Conservation (phyloP, 306 rosid genomes). For the Alnus glutinosa region DNA sequence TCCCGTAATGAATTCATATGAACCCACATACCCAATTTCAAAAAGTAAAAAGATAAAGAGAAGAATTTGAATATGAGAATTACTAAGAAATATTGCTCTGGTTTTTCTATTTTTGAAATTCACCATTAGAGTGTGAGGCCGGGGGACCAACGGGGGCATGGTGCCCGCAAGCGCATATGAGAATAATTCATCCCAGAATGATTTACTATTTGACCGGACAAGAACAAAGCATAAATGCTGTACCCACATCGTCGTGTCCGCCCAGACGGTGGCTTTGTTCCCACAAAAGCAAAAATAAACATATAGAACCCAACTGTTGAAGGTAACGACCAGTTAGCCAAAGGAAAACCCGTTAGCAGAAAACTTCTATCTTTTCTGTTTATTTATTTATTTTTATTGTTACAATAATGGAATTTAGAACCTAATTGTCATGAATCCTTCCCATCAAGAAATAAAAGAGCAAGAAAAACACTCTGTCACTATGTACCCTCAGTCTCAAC, state of each 20-base stretch:
- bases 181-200: constrained; percentile 14
- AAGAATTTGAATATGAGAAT: too few relatives aligned
- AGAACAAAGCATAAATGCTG: constrained; percentile 25
- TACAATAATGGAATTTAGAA: not conserved
- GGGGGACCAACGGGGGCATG: too few relatives aligned
- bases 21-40: too few relatives aligned
- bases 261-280: not conserved
- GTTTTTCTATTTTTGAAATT: too few relatives aligned
- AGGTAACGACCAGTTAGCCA: constrained; percentile 13
- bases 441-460: not conserved
- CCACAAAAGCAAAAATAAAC: not conserved
- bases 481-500: not conserved
- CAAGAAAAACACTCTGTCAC: not conserved
- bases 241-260: constrained; percentile 25
- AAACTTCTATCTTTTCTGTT: not conserved
- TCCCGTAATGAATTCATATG: too few relatives aligned
- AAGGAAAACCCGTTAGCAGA: not conserved
- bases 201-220: not conserved
- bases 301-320: not conserved
- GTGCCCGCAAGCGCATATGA: not conserved
- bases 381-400: not conserved
- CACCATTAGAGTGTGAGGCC: too few relatives aligned
- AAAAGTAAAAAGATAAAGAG: too few relatives aligned
- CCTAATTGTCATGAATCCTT: not conserved
- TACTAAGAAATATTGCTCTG: too few relatives aligned